Evolutionary conservation across 768 basidiomycete species (phyloP).

Genomic region (Russula olivacea): DNA sequence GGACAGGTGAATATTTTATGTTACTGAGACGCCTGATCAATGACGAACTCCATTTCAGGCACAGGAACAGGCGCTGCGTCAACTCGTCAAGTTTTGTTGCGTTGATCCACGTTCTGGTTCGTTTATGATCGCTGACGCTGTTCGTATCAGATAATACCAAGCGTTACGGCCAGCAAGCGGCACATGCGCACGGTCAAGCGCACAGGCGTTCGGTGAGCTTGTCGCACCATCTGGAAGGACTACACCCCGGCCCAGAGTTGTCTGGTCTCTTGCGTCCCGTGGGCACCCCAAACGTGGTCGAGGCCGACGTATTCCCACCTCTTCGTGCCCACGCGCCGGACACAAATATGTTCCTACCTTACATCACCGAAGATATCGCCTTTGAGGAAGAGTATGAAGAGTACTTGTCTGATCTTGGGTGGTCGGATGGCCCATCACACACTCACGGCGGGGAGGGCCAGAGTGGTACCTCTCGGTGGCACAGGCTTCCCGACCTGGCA

Average conservation of each 20-base stretch:
- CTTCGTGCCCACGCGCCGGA: constrained; percentile 81
- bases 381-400: constrained; percentile 98
- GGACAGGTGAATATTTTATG: constrained; percentile 58
- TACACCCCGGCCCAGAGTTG: constrained; percentile 68
- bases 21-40: constrained; percentile 9
- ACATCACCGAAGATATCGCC: constrained; percentile 88
- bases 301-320: constrained; percentile 94
- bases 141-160: constrained; percentile 71
- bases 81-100: constrained; percentile 89
- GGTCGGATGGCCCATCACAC: constrained; percentile 50
- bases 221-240: constrained; percentile 73
- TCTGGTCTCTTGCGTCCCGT: constrained; percentile 67
- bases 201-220: constrained; percentile 82
- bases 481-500: constrained; percentile 71
- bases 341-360: constrained; percentile 79
- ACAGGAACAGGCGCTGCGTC: constrained; percentile 90
- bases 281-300: constrained; percentile 71
- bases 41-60: constrained; percentile 44
- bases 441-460: constrained; percentile 36
- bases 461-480: constrained; percentile 61
- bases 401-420: constrained; percentile 83
- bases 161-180: constrained; percentile 66
- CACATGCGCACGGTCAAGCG: constrained; percentile 45
- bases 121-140: constrained; percentile 20
- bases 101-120: constrained; percentile 30